phyloP scores from a whole-genome alignment of 192 early-diverging fungal genomes.

The Mortierella claussenii region DNA sequence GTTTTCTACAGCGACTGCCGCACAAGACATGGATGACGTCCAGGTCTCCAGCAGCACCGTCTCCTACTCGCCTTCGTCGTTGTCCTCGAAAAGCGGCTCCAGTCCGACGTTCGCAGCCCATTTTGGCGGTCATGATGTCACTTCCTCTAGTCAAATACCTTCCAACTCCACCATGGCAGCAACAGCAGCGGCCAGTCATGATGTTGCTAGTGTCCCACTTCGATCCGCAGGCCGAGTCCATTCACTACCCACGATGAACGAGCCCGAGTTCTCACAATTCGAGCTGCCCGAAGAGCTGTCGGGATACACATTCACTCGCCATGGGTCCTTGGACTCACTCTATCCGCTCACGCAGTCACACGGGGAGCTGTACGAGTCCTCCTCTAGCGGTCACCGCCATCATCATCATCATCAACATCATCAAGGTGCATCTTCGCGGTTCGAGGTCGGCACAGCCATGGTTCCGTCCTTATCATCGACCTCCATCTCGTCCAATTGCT shows the following conservation, averaged over 20 bases:
- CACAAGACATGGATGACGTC: conserved; percentile 42
- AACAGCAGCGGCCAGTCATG: background rate
- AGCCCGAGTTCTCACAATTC: background rate
- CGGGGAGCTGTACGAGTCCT: conserved; percentile 9
- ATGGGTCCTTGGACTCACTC: conserved; percentile 34
- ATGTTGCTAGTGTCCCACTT: background rate
- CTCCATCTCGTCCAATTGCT: conserved; percentile 32
- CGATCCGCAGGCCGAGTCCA: conserved; percentile 19
- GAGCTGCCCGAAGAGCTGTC: conserved; percentile 21
- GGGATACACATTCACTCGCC: conserved; percentile 15
- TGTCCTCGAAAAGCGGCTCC: conserved; percentile 20
- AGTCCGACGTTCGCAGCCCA: conserved; percentile 5
- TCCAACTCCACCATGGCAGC: background rate
- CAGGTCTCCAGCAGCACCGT: conserved; percentile 10
- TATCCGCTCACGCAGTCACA: conserved; percentile 32
- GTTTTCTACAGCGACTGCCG: background rate
- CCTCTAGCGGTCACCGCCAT: no score
- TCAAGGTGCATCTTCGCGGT: background rate
- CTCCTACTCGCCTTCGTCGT: conserved; percentile 14
- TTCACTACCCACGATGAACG: conserved; percentile 15
- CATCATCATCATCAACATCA: background rate
- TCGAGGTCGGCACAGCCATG: conserved; percentile 20
- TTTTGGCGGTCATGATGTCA: background rate
- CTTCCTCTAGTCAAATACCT: no score
- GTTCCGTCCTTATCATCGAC: conserved; percentile 31